Evolutionary conservation across 768 basidiomycete species (phyloP).

Genomic region (Roridomyces roridus): DNA sequence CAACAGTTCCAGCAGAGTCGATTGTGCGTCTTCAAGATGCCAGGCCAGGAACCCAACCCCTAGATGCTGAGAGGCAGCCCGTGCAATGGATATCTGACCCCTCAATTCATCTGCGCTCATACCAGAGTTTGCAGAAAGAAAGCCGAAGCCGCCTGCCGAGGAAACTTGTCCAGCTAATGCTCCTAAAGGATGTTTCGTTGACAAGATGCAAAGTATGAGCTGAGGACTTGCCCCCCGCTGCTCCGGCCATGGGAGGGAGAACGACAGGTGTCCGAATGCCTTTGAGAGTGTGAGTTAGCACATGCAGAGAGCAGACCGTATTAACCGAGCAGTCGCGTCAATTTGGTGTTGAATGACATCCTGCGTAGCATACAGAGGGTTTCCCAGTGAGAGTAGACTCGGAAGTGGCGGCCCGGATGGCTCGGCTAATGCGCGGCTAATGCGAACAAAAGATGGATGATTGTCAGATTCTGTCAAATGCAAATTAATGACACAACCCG

Average conservation of each 20-base stretch:
- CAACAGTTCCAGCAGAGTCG: slow-evolving; percentile 48
- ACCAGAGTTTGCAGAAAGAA: slow-evolving; percentile 68
- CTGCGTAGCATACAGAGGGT: too few relatives aligned
- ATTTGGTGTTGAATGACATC: slow-evolving; percentile 44
- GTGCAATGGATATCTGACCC: slow-evolving; percentile 61
- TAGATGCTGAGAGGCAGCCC: slow-evolving; percentile 49
- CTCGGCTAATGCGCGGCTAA: too few relatives aligned
- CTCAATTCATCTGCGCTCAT: slow-evolving; percentile 46
- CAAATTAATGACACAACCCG: too few relatives aligned
- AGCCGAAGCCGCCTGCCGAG: slow-evolving; percentile 78
- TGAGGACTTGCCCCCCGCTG: slow-evolving; percentile 56
- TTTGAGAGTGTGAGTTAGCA: background rate
- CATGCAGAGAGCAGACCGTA: background rate
- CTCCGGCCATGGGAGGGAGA: slow-evolving; percentile 68
- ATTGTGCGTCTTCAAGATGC: slow-evolving; percentile 62
- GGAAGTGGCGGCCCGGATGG: too few relatives aligned
- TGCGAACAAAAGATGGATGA: too few relatives aligned
- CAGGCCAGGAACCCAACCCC: slow-evolving; percentile 82
- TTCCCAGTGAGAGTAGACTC: too few relatives aligned
- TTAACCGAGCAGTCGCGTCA: slow-evolving; percentile 60
- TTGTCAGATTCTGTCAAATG: too few relatives aligned
- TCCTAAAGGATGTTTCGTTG: slow-evolving; percentile 33
- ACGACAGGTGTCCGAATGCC: slow-evolving; percentile 5
- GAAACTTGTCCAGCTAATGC: slow-evolving; percentile 65
- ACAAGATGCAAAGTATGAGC: slow-evolving; percentile 15